Evolutionary conservation across 1,284 basidiomycete genomes (phyloP).

Genomic region (Ganoderma resinaceum): DNA sequence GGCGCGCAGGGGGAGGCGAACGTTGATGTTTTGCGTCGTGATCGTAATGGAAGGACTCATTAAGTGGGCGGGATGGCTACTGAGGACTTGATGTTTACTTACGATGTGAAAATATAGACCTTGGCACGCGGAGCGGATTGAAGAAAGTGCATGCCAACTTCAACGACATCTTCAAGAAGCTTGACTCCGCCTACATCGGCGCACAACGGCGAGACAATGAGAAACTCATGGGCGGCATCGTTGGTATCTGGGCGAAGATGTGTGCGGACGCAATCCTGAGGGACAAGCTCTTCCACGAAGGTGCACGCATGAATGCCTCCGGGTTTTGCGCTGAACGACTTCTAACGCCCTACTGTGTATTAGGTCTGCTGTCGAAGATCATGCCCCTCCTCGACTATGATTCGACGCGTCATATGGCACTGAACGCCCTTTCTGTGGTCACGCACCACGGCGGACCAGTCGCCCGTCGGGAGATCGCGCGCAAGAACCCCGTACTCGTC

Average conservation of each 20-base stretch:
- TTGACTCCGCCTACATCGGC: constrained; percentile 45
- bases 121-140: constrained; percentile 60
- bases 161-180: constrained; percentile 52
- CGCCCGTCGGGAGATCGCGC: constrained; percentile 58
- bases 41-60: no score
- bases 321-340: background rate
- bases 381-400: constrained; percentile 57
- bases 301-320: constrained; percentile 39
- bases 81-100: no score
- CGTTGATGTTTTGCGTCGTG: no score
- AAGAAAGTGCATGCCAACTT: constrained; percentile 68
- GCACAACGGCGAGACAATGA: constrained; percentile 34
- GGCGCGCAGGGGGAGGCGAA: no score
- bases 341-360: background rate
- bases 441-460: constrained; percentile 66
- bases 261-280: constrained; percentile 63
- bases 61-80: no score
- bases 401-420: constrained; percentile 54
- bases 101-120: constrained; percentile 46
- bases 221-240: constrained; percentile 53
- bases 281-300: constrained; percentile 62
- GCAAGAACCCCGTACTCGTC: constrained; percentile 48
- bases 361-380: constrained; percentile 62
- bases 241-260: constrained; percentile 70
- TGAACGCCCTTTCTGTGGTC: constrained; percentile 61